phyloP scores from a whole-genome alignment of 805 yeast genomes.

The Tetrapisispora pingtungensis region DNA sequence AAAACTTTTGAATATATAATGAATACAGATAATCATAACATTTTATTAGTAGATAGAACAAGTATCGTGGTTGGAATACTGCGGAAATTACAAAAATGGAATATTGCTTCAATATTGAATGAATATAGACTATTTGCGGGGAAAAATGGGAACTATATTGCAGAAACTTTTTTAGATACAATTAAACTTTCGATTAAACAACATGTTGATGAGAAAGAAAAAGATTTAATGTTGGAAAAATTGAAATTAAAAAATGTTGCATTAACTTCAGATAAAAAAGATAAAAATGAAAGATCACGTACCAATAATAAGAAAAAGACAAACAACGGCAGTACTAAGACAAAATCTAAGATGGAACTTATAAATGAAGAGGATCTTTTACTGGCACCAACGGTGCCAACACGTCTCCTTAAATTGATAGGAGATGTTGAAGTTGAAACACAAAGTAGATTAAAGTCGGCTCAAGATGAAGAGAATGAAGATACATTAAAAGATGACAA shows the following conservation, averaged over 20 bases:
- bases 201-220: slow-evolving; percentile 8
- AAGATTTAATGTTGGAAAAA: not conserved
- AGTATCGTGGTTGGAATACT: slow-evolving; percentile 72
- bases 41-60: slow-evolving; percentile 69
- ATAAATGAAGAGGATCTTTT: slow-evolving; percentile 23
- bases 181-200: slow-evolving; percentile 36
- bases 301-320: not conserved
- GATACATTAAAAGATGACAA: slow-evolving; percentile 2
- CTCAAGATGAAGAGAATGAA: not conserved
- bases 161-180: slow-evolving; percentile 75
- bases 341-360: slow-evolving; percentile 3
- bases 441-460: slow-evolving; percentile 3
- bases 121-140: slow-evolving; percentile 77
- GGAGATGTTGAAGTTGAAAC: slow-evolving; percentile 17
- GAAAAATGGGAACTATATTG: slow-evolving; percentile 61
- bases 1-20: slow-evolving; percentile 58
- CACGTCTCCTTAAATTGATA: slow-evolving; percentile 17
- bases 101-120: slow-evolving; percentile 67
- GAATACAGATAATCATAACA: slow-evolving; percentile 52
- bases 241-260: not conserved
- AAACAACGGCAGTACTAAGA: not conserved
- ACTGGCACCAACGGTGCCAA: slow-evolving; percentile 22
- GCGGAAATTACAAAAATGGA: slow-evolving; percentile 82
- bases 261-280: not conserved
- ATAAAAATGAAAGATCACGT: not conserved